phyloP scores from a whole-genome alignment of 192 early-diverging fungal species.

The Phlyctochytrium bullatum region DNA sequence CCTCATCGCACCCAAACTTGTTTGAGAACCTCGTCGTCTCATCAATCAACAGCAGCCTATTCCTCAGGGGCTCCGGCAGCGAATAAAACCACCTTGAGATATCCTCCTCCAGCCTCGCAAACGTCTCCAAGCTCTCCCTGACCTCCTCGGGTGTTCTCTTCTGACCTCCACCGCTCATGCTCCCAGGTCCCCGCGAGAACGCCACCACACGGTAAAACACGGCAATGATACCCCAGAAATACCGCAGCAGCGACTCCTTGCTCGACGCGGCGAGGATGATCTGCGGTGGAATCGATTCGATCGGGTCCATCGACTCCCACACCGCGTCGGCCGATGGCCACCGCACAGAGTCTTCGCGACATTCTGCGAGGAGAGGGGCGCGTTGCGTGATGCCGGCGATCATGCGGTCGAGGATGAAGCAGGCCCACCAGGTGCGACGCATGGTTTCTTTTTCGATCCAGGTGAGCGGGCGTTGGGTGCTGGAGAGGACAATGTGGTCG shows the following conservation, averaged over 20 bases:
- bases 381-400: constrained; percentile 6
- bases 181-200: background rate
- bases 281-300: background rate
- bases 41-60: background rate
- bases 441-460: constrained; percentile 7
- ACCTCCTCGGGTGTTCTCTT: background rate
- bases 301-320: background rate
- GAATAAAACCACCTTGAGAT: background rate
- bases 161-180: background rate
- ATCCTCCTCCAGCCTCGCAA: background rate
- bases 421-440: constrained; percentile 4
- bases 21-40: background rate
- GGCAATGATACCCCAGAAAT: constrained; percentile 2
- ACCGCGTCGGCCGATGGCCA: background rate
- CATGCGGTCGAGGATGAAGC: constrained; percentile 2
- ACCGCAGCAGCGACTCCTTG: background rate
- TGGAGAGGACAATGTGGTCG: background rate
- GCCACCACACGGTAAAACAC: constrained; percentile 1
- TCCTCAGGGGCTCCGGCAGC: constrained; percentile 2
- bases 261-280: background rate
- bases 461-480: constrained; percentile 5
- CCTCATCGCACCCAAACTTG: background rate
- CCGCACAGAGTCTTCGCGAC: background rate
- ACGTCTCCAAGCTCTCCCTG: background rate
- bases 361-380: background rate